Evolutionary conservation across 2,329 filamentous ascomycete species (phyloP).

Genomic region (Tolypocladium amazonense): DNA sequence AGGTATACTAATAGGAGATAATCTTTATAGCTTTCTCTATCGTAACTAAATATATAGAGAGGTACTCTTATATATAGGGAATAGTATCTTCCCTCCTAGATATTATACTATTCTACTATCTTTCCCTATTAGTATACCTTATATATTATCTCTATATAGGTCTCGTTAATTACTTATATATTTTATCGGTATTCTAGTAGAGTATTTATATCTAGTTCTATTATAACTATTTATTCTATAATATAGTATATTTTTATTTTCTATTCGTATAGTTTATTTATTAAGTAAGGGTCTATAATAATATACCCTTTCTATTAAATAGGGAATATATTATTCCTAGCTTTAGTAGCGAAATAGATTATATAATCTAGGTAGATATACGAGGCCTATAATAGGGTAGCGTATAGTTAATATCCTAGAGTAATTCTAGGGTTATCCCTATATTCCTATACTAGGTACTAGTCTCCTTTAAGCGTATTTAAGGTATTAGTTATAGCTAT

Average conservation of each 20-base stretch:
- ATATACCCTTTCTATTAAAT: background rate
- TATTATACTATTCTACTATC: background rate
- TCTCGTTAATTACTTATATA: background rate
- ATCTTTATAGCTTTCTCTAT: background rate
- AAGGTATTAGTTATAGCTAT: background rate
- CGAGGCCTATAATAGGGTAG: background rate
- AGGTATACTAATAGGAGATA: background rate
- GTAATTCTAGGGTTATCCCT: background rate
- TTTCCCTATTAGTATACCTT: background rate
- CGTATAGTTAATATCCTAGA: background rate
- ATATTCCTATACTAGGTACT: background rate
- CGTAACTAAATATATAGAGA: background rate
- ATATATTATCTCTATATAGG: background rate
- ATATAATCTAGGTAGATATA: background rate
- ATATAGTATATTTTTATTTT: background rate
- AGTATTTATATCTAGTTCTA: background rate
- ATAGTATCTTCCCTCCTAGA: background rate
- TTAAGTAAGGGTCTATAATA: background rate
- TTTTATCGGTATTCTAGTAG: background rate
- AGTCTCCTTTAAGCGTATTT: background rate
- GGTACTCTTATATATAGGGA: background rate
- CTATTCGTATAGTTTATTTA: background rate
- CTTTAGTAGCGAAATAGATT: background rate
- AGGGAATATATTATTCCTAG: background rate
- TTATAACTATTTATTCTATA: background rate